Evolutionary conservation across 1,284 basidiomycete genomes (phyloP).

Genomic region (Cutaneotrichosporon sp.): DNA sequence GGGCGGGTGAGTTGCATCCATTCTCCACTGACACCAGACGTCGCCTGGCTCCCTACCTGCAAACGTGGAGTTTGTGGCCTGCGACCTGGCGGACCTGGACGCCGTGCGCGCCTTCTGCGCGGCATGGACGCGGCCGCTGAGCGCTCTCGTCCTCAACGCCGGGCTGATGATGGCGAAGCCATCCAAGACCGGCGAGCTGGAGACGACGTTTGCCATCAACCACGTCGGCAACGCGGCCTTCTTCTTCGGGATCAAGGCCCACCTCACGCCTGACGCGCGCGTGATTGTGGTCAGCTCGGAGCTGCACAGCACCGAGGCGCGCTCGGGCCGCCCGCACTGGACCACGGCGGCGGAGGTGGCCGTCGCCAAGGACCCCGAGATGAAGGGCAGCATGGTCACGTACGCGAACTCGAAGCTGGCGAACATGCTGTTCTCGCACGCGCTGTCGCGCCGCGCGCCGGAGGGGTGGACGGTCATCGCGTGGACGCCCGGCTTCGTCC

Average conservation of each 20-base stretch:
- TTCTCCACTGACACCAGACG: conserved; percentile 13
- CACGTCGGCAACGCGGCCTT: conserved; percentile 31
- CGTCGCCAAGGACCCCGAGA: conserved; percentile 8
- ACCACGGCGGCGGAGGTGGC: conserved; percentile 26
- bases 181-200: conserved; percentile 8
- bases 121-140: conserved; percentile 5
- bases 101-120: conserved; percentile 7
- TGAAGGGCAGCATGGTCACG: not conserved
- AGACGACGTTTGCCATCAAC: conserved; percentile 30
- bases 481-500: conserved; percentile 30
- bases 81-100: conserved; percentile 13
- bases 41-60: conserved; percentile 17
- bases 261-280: conserved; percentile 10
- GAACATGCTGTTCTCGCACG: conserved; percentile 26
- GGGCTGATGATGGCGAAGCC: not conserved
- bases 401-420: conserved; percentile 21
- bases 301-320: conserved; percentile 18
- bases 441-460: conserved; percentile 12
- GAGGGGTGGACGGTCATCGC: conserved; percentile 23
- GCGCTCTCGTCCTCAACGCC: conserved; percentile 7
- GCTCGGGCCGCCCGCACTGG: conserved; percentile 10
- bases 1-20: conserved; percentile 5
- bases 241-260: conserved; percentile 26
- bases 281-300: conserved; percentile 23
- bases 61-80: conserved; percentile 14